Evolutionary conservation across 2,329 filamentous ascomycete genomes (phyloP), one percentile per base, ranked within the genome.

Genomic region (Paracorniculantispora psalliotae): DNA sequence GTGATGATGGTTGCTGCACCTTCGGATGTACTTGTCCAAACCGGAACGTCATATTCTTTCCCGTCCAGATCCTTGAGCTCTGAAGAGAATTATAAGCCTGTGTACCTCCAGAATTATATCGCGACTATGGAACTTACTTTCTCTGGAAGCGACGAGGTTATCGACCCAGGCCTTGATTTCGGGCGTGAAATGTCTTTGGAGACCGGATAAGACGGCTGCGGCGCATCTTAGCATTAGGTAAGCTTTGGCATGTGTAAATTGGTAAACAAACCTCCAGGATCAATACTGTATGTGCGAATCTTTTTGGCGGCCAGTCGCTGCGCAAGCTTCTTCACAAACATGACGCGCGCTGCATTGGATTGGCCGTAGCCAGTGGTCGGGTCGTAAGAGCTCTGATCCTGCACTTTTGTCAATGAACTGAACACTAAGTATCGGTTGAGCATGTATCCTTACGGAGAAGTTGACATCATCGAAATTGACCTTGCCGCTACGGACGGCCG

Each of bases 11-110:
- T 62, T 5, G 61, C 46, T 1, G 56, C 25, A 4, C 62, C 79
- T 68, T 44, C 71, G 68, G 35, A 79, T 60, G 65, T 78, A 79
- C 60, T 68, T 66, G 61, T 62, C 35, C 60, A 59, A 15, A 35
- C 19, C 1, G 61, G 59, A 28, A 61, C 23, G 25, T 46, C 17
- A 3, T 30, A 49, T 15, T 46, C 21, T n/a, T 47, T 56, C 10
- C 61, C 61, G 13, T 62, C 61, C 13, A 59, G 28, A 43, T 62
- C 61, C 9, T 26, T 49, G 7, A 39, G 17, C 17, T 28, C 35
- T 39, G 23, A 15, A 4, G 46, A n/a, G n/a, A n/a, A n/a, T n/a
- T n/a, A n/a, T 7, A 23, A 19, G 23, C 19, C 2, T 10, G 13
- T 23, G 30, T 39, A n/a, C n/a, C n/a, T n/a, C n/a, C n/a, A n/a